Base-by-base conservation (phyloP, 2,329 filamentous ascomycete species). In the Exophiala spinifera region DNA sequence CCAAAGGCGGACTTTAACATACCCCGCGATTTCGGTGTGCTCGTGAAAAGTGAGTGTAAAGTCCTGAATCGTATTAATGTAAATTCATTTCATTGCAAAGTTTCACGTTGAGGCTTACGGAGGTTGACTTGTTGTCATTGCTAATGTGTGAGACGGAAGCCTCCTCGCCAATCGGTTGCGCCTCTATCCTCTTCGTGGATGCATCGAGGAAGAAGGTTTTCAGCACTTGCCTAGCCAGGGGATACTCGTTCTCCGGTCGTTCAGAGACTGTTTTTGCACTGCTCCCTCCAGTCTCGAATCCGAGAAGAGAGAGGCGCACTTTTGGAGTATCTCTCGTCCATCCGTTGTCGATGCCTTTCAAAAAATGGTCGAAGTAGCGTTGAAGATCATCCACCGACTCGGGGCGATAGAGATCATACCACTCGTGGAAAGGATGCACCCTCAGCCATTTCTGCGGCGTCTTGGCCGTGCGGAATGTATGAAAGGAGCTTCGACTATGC, bases 201-300 rank as follows among this genome's bases (percentile, higher is more conserved):
- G 28, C 28, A 2, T 31, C 28, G 7, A 31, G 11, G 11, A 10
- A 31, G 28, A 10, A 31, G 11, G 28, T 11, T 31, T 31, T 6
- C 7, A 31, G 28, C 8, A 10, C 11, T 1, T 85, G 88, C 33
- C 83, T 70, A 1, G 82, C 76, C 45, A 88, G 81, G 0, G 85
- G 37, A 51, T 46, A 46, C 20, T 55, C 65, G 14, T 17, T 33
- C 15, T 36, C 36, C 8, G 46, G 51, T 10, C 85, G 74, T 21
- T 56, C 53, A 10, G 52, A 15, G 6, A 39, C 42, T 11, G 45
- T 40, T 15, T 46, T 23, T 46, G 46, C 19, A 4, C 14, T 20
- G 11, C 43, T 28, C n/a, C 40, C 42, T n/a, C n/a, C n/a, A n/a
- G n/a, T n/a, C 4, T 46, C 55, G 13, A 57, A 50, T n/a, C 25